Evolutionary conservation across 306 rosid genomes (phyloP), one percentile per base, ranked within the genome.

Genomic region (Cicer bijugum): DNA sequence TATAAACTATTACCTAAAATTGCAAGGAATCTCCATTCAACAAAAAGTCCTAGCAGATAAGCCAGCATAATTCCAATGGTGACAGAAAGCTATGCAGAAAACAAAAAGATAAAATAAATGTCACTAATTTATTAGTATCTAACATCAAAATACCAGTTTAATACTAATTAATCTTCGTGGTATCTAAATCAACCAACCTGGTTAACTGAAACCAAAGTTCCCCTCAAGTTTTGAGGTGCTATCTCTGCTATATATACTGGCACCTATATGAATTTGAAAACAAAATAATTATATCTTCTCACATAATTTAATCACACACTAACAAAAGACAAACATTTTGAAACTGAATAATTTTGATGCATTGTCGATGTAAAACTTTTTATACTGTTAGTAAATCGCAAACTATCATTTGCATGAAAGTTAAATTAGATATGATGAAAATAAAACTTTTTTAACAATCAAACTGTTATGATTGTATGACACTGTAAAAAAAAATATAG

Each of bases 191-290:
- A 57, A 70, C 87, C 53, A 79, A 94, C 99, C 97, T 94, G 99
- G 76, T 89, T 88, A 61, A 94, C 93, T 23, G 99, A 82, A 63
- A 82, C 97, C 50, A 94, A 69, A 76, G 68, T 62, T 51, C 99
- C 99, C 81, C 99, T 88, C 84, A 91, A 47, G 83, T 94, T 87
- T 80, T 92, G 96, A 69, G 99, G 99, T 33, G 99, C 52, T 83
- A 94, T 94, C 88, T 94, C 99, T 16, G 99, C 95, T 72, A 91
- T 91, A 64, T 91, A 94, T 3, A 94, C 96, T 0, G 99, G 99
- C 63, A 91, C 97, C 97, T 94, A 72, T 20, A 20, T 23, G 39
- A 77, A 82, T 67, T 72, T 69, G 67, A 56, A 78, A 62, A 44
- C 66, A 40, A 67, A 76, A 56, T 19, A 19, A 44, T 69, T 62